Base-by-base conservation (phyloP, 495 filamentous ascomycete genomes). In the Oidiodendron maius region DNA sequence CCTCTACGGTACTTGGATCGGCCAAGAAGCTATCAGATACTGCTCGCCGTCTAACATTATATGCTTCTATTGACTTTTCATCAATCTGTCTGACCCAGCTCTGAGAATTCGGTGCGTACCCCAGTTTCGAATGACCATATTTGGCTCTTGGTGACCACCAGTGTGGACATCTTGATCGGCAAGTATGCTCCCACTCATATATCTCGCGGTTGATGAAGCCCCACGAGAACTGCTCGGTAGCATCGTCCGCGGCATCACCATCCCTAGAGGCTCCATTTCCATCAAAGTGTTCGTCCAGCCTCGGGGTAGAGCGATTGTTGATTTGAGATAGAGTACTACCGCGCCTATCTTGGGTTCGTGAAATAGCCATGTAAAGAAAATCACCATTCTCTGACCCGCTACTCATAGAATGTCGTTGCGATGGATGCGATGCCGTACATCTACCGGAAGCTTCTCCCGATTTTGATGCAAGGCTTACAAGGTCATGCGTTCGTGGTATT, bases 131-230 rank as follows among this genome's bases (percentile, higher is more conserved):
- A 17, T 50, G 48, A 13, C 16, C 21, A n/a, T 51, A 35, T 45
- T 53, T 53, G 0, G 53, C 37, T 41, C 49, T 53, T 3, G 50
- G 53, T 6, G 50, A 53, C 53, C 57, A 60, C 50, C 57, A 60
- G 28, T 52, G 52, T 30, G 57, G 57, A 42, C 50, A 47, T 23
- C 57, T 50, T 44, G 57, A 53, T 13, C 47, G 20, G 30, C 57
- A 60, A 3, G 54, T 43, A 20, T 42, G 46, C 22, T 60, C 53
- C 57, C 57, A 60, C 38, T 60, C 53, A 35, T 44, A 51, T 21
- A 60, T 60, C 43, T 60, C 57, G 9, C 38, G 20, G 23, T 57
- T 44, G 28, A 57, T 54, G 23, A 60, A 36, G n/a, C 46, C 35
- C 53, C 50, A 51, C 4, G 57, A 28, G 10, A 51, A 6, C 13